Conservation (phyloP, 202 grass and related monocot species). For the Setaria italica region DNA sequence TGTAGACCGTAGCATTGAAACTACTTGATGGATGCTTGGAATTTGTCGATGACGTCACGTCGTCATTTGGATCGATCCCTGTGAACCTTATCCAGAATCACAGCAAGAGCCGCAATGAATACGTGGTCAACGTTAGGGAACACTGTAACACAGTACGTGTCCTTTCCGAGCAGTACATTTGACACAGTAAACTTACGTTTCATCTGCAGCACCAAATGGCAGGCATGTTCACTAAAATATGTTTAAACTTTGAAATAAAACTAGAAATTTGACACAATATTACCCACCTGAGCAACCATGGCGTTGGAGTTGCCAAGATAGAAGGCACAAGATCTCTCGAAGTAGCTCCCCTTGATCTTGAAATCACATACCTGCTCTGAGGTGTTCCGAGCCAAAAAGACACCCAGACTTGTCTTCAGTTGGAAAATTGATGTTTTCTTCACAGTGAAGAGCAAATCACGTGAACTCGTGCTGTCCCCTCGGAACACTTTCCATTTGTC, state of each 20-base stretch:
- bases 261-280: not conserved
- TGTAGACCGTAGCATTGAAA: too few species aligned
- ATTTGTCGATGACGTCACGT: too few species aligned
- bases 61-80: too few species aligned
- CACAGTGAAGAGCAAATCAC: slow-evolving; percentile 46
- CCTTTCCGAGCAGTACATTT: slow-evolving; percentile 45
- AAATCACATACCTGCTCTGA: slow-evolving; percentile 49
- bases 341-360: slow-evolving; percentile 54
- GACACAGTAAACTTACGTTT: slow-evolving; percentile 14
- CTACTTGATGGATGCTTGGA: too few species aligned
- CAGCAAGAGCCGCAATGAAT: too few species aligned
- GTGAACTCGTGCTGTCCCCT: slow-evolving; percentile 52
- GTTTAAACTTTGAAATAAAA: too few species aligned
- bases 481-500: slow-evolving; percentile 48
- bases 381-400: slow-evolving; percentile 53
- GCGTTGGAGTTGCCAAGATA: slow-evolving; percentile 44
- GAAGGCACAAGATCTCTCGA: slow-evolving; percentile 30
- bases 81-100: too few species aligned
- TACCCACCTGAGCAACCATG: slow-evolving; percentile 51
- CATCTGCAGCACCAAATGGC: slow-evolving; percentile 48
- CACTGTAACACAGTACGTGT: slow-evolving; percentile 45
- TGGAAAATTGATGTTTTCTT: slow-evolving; percentile 45
- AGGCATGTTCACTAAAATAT: not conserved
- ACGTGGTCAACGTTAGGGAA: slow-evolving; percentile 46
- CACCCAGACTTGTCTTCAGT: slow-evolving; percentile 37